Evolutionary conservation across 2,329 filamentous ascomycete species (phyloP), one percentile per base, ranked within the genome.

Genomic region (Botryotinia calthae): DNA sequence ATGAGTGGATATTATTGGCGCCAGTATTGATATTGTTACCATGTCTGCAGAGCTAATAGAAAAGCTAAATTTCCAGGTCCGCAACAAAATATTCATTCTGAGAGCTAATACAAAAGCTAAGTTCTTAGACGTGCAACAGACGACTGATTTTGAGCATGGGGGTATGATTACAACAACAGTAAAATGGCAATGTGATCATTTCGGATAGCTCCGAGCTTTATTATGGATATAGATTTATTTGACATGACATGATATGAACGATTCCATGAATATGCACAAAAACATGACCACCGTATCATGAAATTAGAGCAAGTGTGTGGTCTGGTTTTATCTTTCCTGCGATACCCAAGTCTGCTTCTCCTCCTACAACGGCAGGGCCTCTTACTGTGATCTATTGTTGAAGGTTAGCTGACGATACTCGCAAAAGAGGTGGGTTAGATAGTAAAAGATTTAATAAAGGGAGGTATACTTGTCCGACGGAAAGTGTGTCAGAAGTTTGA

Each of bases 311-410:
- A 78, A 97, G 81, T 2, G 93, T 95, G 80, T 93, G 89, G 81
- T 97, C 93, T 62, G 90, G 86, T 65, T 88, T 85, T 77, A 96
- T 89, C 72, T 82, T 88, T 54, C 88, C 93, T 66, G 86, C 82
- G 18, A 91, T 85, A 7, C 91, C 89, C 42, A 95, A 81, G 10
- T 85, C 85, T 0, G 87, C 87, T 81, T 92, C 89, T 10, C 86
- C 87, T 59, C 90, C 91, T 69, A 89, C 88, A 22, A 97, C 93
- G 62, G 89, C 89, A 20, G 93, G 92, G 1, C 94, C 94, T 48
- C 86, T 86, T 5, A 91, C 91, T 54, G 90, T 84, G 77, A 97
- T 89, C 88, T 94, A 72, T 66, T 44, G 28, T 54, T 46, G 28
- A 28, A 28, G 51, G 70, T 72, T n/a, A 72, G 62, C 28, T 28